phyloP scores from a whole-genome alignment of 75 land plant genomes.

The Cupressus sempervirens region DNA sequence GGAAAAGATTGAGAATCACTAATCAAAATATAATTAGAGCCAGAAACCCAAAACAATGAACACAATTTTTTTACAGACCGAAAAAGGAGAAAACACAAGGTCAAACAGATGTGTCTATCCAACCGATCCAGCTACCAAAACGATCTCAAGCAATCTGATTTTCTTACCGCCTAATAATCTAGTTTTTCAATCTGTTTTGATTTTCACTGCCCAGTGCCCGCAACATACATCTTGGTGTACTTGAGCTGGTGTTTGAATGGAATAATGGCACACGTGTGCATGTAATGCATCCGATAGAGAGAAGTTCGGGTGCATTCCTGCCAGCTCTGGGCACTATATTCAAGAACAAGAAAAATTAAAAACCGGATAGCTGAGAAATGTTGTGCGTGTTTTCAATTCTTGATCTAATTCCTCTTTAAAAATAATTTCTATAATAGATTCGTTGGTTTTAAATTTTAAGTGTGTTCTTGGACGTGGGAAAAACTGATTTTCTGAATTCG shows the following conservation, averaged over 20 bases:
- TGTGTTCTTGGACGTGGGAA: not conserved
- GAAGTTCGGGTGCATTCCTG: slow-evolving; percentile 9
- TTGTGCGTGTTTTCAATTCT: not conserved
- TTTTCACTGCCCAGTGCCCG: not conserved
- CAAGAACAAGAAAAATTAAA: not conserved
- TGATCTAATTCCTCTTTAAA: too few relatives aligned
- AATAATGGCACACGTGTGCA: not conserved
- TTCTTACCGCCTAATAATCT: not conserved
- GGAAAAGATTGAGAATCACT: not conserved
- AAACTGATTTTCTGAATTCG: not conserved
- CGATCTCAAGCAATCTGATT: not conserved
- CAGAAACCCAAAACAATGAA: not conserved
- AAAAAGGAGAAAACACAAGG: not conserved
- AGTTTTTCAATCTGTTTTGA: not conserved
- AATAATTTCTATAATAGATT: too few relatives aligned
- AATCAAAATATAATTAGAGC: not conserved
- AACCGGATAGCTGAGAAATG: not conserved
- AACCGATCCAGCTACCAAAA: slow-evolving; percentile 7
- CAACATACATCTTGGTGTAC: slow-evolving; percentile 1
- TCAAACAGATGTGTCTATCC: not conserved
- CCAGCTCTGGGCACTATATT: slow-evolving; percentile 10
- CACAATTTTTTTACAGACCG: not conserved
- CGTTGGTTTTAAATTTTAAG: too few relatives aligned
- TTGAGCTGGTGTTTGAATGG: not conserved
- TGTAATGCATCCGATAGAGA: not conserved